phyloP scores from a whole-genome alignment of 495 filamentous ascomycete species.

The Friedmanniomyces endolithicus region DNA sequence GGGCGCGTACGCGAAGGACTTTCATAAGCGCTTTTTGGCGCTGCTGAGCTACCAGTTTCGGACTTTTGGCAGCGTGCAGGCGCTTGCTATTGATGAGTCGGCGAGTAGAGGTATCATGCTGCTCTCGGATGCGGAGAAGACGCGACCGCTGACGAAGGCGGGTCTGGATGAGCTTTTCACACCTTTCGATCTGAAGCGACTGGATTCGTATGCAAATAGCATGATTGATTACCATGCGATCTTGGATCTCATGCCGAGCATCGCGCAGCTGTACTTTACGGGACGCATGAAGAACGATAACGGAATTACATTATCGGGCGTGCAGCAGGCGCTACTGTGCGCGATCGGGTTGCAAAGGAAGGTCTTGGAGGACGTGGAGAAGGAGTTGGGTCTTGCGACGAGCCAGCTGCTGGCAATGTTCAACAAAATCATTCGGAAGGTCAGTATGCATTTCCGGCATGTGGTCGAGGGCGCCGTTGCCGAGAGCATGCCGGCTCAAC shows the following conservation, averaged over 20 bases:
- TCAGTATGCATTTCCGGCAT: conserved; percentile 59
- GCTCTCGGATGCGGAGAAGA: conserved; percentile 37
- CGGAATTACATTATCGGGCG: conserved; percentile 52
- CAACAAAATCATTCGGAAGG: conserved; percentile 84
- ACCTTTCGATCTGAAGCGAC: conserved; percentile 84
- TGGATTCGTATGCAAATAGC: conserved; percentile 92
- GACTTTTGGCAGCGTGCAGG: conserved; percentile 65
- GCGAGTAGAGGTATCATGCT: conserved; percentile 60
- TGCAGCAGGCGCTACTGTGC: conserved; percentile 76
- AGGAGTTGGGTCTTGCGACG: conserved; percentile 58
- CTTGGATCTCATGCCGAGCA: conserved; percentile 73
- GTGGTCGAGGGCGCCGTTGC: conserved; percentile 64
- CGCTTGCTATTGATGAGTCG: conserved; percentile 79
- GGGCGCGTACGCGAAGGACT: conserved; percentile 79
- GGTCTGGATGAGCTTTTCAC: conserved; percentile 66
- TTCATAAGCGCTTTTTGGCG: conserved; percentile 77
- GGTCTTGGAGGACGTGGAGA: conserved; percentile 65
- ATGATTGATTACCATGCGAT: conserved; percentile 97
- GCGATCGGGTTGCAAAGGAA: conserved; percentile 85
- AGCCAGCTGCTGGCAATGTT: conserved; percentile 91
- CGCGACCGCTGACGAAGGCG: conserved; percentile 43
- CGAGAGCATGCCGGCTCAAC: conserved; percentile 51
- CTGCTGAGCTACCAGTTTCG: conserved; percentile 89
- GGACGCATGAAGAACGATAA: conserved; percentile 47
- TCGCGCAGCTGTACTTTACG: conserved; percentile 72